These are phyloP conservation scores for Cyclospora cayetanensis DNA, from an alignment of 169 alveolate genomes.

Conservation along the genomic window DNA sequence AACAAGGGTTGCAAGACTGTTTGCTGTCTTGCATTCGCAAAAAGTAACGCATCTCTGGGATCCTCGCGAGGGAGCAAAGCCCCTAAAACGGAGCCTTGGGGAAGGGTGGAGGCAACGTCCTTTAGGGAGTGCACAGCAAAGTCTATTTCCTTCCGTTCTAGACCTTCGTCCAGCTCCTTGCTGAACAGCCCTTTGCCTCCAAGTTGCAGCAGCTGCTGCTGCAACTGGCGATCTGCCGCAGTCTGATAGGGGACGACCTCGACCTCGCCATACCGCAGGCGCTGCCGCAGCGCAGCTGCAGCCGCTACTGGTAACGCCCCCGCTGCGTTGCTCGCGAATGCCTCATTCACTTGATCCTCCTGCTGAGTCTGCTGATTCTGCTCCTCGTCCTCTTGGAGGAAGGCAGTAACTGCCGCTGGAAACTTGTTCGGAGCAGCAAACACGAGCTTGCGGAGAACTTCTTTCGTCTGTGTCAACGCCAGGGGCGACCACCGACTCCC, in stretches of 20 bases:
- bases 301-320: background rate
- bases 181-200: constrained; percentile 81
- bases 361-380: constrained; percentile 3
- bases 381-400: background rate
- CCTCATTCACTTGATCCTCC: background rate
- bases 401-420: background rate
- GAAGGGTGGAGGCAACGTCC: constrained; percentile 26
- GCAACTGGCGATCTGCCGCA: constrained; percentile 73
- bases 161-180: constrained; percentile 76
- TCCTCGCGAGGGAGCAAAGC: constrained; percentile 68
- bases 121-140: constrained; percentile 77
- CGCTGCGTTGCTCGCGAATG: background rate
- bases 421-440: background rate
- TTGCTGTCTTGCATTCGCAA: background rate
- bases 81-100: constrained; percentile 1
- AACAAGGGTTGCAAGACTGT: background rate
- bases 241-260: constrained; percentile 12
- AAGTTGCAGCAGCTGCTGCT: constrained; percentile 73
- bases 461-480: constrained; percentile 28
- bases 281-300: constrained; percentile 42
- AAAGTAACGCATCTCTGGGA: constrained; percentile 63
- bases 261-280: constrained; percentile 47
- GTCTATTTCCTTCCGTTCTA: constrained; percentile 67
- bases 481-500: constrained; percentile 47
- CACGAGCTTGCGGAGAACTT: background rate